These are phyloP conservation scores for Pseudonitzschia delicatissima DNA, from an alignment of 108 stramenopile genomes.

Conservation along the genomic window DNA sequence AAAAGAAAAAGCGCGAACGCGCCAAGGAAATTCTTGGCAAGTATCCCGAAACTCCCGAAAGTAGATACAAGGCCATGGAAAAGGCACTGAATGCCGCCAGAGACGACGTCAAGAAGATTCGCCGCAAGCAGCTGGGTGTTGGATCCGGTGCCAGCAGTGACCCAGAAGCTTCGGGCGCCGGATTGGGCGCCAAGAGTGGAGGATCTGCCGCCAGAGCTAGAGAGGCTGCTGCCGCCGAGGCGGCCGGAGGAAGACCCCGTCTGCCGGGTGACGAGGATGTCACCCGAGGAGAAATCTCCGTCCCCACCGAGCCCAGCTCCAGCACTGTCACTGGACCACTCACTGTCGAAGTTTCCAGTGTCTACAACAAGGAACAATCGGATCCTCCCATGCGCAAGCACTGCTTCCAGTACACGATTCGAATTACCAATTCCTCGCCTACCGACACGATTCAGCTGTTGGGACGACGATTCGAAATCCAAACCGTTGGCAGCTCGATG, in stretches of 20 bases:
- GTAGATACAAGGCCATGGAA: conserved; percentile 44
- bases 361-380: conserved; percentile 87
- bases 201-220: conserved; percentile 62
- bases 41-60: conserved; percentile 54
- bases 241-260: conserved; percentile 71
- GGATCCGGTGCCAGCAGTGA: background rate
- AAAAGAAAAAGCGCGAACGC: conserved; percentile 43
- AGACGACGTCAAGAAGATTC: conserved; percentile 54
- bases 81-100: conserved; percentile 59
- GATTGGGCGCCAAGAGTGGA: conserved; percentile 26
- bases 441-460: conserved; percentile 86
- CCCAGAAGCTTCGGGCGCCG: conserved; percentile 15
- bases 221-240: conserved; percentile 63
- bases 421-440: conserved; percentile 87
- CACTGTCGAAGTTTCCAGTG: conserved; percentile 78
- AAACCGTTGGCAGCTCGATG: conserved; percentile 81
- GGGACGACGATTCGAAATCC: conserved; percentile 89
- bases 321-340: conserved; percentile 63
- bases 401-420: conserved; percentile 90
- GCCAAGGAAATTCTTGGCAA: conserved; percentile 62
- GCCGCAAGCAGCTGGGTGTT: conserved; percentile 39
- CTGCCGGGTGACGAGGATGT: conserved; percentile 79
- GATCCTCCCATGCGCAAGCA: conserved; percentile 92
- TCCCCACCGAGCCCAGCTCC: conserved; percentile 50
- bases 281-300: conserved; percentile 61